phyloP scores from a whole-genome alignment of 306 rosid genomes.

The Begonia loranthoides region DNA sequence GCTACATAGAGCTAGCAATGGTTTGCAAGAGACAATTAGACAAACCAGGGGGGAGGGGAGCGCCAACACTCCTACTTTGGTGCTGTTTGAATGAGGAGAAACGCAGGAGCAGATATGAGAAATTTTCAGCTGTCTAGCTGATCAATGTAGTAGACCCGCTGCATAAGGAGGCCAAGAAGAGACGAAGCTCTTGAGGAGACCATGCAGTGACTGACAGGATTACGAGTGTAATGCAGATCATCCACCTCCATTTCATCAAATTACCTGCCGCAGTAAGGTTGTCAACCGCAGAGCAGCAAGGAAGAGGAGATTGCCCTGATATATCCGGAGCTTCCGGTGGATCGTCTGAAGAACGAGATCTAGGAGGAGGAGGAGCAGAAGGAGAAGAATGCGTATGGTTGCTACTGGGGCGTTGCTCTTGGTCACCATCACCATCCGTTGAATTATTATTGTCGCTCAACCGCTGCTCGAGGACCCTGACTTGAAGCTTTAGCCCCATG shows the following conservation, averaged over 20 bases:
- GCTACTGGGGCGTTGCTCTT: not conserved
- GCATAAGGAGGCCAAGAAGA: no score
- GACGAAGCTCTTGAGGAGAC: no score
- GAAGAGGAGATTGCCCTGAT: not conserved
- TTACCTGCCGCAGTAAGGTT: not conserved
- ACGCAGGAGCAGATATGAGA: no score
- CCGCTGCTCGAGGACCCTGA: slow-evolving; percentile 25
- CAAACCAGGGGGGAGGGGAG: no score
- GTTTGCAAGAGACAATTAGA: no score
- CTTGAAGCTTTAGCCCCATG: slow-evolving; percentile 58
- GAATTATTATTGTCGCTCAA: slow-evolving; percentile 13
- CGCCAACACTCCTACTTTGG: no score
- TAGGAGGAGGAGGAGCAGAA: not conserved
- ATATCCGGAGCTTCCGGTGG: not conserved
- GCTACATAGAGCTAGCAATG: no score
- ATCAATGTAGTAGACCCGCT: no score
- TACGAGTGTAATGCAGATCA: not conserved
- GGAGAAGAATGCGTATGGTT: slow-evolving; percentile 3
- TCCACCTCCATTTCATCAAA: not conserved
- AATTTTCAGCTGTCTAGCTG: no score
- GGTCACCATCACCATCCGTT: slow-evolving; percentile 1
- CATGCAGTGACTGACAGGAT: not conserved
- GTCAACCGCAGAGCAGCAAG: slow-evolving; percentile 6
- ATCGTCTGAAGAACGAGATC: not conserved
- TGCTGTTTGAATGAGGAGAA: no score